These are phyloP conservation scores for Cordyceps cicadae DNA, from an alignment of 2,329 filamentous ascomycete genomes.

Conservation along the genomic window DNA sequence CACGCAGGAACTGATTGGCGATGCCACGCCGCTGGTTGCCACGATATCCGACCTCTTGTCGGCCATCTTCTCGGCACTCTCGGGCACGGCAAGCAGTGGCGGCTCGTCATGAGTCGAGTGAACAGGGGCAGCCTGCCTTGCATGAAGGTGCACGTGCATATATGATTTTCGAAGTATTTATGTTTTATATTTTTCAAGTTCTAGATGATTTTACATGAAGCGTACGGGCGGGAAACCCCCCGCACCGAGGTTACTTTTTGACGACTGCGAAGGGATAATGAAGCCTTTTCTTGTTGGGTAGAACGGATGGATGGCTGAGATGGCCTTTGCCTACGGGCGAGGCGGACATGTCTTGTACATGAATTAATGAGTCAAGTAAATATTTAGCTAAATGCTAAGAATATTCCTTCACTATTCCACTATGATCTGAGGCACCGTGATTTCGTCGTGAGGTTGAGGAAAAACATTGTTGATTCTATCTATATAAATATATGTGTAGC, in stretches of 20 bases:
- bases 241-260: not conserved
- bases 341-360: slow-evolving; percentile 4
- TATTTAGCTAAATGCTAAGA: slow-evolving; percentile 9
- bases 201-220: slow-evolving; percentile 5
- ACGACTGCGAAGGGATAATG: slow-evolving; percentile 9
- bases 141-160: not conserved
- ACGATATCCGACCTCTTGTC: slow-evolving; percentile 6
- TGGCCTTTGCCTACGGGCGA: slow-evolving; percentile 1
- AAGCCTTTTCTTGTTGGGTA: slow-evolving; percentile 1
- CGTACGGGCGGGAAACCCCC: not conserved
- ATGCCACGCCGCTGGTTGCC: slow-evolving; percentile 26
- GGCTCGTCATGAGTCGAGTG: not conserved
- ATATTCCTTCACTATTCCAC: not conserved
- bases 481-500: no score
- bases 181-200: not conserved
- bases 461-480: no score
- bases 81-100: not conserved
- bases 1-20: slow-evolving; percentile 34
- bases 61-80: slow-evolving; percentile 7
- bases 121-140: not conserved
- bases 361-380: slow-evolving; percentile 10
- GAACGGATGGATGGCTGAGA: not conserved
- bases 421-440: not conserved
- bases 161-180: slow-evolving; percentile 4
- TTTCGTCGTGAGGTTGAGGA: not conserved